A percentile compares a stretch with the other conserved stretches of the same genome.
These are phyloP conservation scores for Apiosordaria backusii DNA, from an alignment of 495 filamentous ascomycete genomes.

Conservation along the genomic window DNA sequence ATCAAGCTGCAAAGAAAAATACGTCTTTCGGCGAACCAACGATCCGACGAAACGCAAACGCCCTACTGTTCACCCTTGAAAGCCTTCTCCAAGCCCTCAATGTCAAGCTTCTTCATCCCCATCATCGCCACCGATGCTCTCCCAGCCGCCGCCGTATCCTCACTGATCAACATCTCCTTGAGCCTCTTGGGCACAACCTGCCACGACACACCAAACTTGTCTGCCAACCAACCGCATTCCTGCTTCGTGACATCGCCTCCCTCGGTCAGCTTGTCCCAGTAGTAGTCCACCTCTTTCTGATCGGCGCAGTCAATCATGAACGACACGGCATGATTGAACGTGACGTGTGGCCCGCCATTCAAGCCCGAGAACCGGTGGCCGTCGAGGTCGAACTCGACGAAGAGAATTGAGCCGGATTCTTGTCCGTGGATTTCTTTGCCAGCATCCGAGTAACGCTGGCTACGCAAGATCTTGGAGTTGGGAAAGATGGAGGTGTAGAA, in stretches of 20 bases:
- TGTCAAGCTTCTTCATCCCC: constrained; percentile 38
- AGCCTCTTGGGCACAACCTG: constrained; percentile 37
- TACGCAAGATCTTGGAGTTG: constrained; percentile 23
- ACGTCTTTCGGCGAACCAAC: neutral
- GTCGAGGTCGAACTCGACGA: constrained; percentile 33
- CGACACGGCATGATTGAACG: constrained; percentile 30
- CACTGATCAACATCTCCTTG: constrained; percentile 23
- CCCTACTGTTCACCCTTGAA: neutral
- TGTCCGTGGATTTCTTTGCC: constrained; percentile 11
- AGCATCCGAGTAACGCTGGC: constrained; percentile 22
- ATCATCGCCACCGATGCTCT: constrained; percentile 32
- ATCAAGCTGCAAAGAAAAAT: neutral
- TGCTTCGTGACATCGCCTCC: constrained; percentile 29
- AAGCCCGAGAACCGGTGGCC: constrained; percentile 36
- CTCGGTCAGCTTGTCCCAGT: constrained; percentile 36
- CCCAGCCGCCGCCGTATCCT: constrained; percentile 20
- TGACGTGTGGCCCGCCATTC: constrained; percentile 39
- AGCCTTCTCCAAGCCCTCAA: constrained; percentile 7
- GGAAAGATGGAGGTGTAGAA: constrained; percentile 38
- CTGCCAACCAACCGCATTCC: constrained; percentile 38
- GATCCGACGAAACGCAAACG: neutral
- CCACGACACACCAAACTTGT: constrained; percentile 40
- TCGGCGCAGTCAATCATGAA: constrained; percentile 35
- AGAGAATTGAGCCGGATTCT: neutral
- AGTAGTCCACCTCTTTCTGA: constrained; percentile 42